A percentile compares a stretch with the other conserved stretches of the same genome.
Conservation (phyloP, 306 rosid species). For the Cucurbita moschata region DNA sequence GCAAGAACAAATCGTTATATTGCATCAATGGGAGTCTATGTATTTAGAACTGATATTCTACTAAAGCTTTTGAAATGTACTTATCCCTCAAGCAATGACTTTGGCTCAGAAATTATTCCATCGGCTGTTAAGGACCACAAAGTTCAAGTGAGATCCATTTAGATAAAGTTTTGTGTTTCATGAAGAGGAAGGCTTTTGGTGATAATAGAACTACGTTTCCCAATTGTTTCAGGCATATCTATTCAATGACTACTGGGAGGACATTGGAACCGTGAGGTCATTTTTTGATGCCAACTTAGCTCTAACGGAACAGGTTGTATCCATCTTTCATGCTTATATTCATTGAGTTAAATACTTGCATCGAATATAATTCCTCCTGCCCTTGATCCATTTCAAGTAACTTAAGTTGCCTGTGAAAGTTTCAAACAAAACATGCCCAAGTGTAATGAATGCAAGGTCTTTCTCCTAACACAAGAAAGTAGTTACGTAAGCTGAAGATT, state of each 20-base stretch:
- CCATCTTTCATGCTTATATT: no score
- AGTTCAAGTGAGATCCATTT: slow-evolving; percentile 55
- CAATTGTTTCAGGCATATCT: slow-evolving; percentile 51
- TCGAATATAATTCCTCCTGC: neutral
- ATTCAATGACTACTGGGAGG: slow-evolving; percentile 98
- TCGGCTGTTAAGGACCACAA: slow-evolving; percentile 71
- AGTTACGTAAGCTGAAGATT: slow-evolving; percentile 12
- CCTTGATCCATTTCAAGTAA: neutral
- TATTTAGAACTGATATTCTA: slow-evolving; percentile 67
- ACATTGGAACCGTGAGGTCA: slow-evolving; percentile 85
- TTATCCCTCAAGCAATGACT: slow-evolving; percentile 65
- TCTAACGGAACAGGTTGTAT: slow-evolving; percentile 71
- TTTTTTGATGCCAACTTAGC: slow-evolving; percentile 88
- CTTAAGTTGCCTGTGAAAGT: neutral
- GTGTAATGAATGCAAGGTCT: neutral
- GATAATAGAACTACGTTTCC: neutral
- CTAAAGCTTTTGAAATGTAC: slow-evolving; percentile 53
- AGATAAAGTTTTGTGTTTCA: neutral
- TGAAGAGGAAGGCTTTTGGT: neutral
- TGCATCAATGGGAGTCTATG: slow-evolving; percentile 98
- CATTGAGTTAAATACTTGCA: no score
- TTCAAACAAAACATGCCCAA: neutral
- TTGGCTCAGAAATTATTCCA: slow-evolving; percentile 92
- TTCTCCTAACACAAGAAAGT: slow-evolving; percentile 1
- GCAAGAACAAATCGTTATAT: slow-evolving; percentile 53